A percentile compares a stretch with the other conserved stretches of the same genome.
These are phyloP conservation scores for Calamus simplicifolius DNA, from an alignment of 176 grass and related monocot species.

Conservation along the genomic window DNA sequence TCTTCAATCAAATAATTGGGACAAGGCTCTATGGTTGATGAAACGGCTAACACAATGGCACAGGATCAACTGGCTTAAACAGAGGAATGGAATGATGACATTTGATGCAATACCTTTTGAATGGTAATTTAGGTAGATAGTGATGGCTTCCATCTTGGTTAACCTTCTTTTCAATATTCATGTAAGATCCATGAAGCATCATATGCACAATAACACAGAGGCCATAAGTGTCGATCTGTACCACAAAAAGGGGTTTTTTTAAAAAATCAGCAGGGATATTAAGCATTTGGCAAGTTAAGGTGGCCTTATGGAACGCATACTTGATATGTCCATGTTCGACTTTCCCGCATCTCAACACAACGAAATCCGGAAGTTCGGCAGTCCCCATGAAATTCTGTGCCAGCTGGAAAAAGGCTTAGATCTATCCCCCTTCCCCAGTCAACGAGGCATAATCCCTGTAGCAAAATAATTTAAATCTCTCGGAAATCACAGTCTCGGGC, in stretches of 20 bases:
- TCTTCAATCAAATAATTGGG: no score
- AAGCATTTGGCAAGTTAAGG: background rate
- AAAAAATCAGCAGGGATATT: background rate
- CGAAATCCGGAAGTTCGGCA: constrained; percentile 72
- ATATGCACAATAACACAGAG: constrained; percentile 84
- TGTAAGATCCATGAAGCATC: constrained; percentile 66
- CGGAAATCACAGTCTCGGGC: background rate
- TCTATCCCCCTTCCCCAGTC: constrained; percentile 94
- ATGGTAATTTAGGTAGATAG: constrained; percentile 45
- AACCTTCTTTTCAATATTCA: constrained; percentile 51
- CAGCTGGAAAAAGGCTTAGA: constrained; percentile 46
- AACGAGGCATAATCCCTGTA: constrained; percentile 83
- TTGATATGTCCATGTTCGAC: constrained; percentile 62
- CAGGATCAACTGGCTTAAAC: no score
- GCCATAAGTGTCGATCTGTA: constrained; percentile 60
- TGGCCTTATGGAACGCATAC: constrained; percentile 16
- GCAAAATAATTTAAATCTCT: constrained; percentile 16
- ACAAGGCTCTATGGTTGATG: no score
- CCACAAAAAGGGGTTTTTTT: background rate
- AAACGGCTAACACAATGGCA: no score
- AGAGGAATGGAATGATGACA: no score
- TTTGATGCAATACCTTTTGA: constrained; percentile 52
- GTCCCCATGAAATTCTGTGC: constrained; percentile 50
- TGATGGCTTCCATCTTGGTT: constrained; percentile 38
- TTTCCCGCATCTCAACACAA: constrained; percentile 81